A percentile compares a stretch with the other conserved stretches of the same genome.
These are phyloP conservation scores for Naganishia randhawae DNA, from an alignment of 768 basidiomycete genomes.

Conservation along the genomic window DNA sequence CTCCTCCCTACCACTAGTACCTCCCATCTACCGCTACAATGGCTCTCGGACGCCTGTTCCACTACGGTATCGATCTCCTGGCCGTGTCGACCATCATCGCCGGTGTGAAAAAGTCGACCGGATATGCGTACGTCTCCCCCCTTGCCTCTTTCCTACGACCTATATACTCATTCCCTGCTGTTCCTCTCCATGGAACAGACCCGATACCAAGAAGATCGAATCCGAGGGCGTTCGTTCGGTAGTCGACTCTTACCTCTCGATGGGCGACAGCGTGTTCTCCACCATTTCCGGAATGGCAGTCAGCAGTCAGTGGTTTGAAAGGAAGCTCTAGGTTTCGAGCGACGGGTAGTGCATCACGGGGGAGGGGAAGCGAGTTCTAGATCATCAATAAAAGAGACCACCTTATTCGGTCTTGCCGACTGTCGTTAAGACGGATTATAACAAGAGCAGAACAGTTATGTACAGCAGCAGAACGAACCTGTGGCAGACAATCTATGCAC, in stretches of 20 bases:
- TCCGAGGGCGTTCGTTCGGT: slow-evolving; percentile 73
- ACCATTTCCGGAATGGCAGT: slow-evolving; percentile 79
- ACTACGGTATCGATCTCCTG: slow-evolving; percentile 78
- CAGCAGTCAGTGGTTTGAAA: slow-evolving; percentile 52
- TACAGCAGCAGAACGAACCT: neutral
- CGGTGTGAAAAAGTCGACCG: slow-evolving; percentile 83
- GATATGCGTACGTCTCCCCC: slow-evolving; percentile 68
- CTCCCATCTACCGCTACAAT: slow-evolving; percentile 31
- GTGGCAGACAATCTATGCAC: neutral
- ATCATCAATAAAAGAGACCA: neutral
- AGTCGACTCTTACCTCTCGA: slow-evolving; percentile 74
- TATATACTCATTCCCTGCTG: neutral
- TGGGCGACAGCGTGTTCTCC: slow-evolving; percentile 87
- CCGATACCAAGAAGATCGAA: slow-evolving; percentile 65
- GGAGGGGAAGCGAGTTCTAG: neutral
- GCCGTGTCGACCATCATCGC: slow-evolving; percentile 84
- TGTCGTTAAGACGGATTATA: neutral
- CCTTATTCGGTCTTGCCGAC: neutral
- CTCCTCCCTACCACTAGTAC: neutral
- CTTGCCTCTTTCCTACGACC: neutral
- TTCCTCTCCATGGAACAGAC: slow-evolving; percentile 52
- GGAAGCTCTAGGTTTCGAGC: slow-evolving; percentile 1
- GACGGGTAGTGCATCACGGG: neutral
- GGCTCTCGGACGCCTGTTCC: slow-evolving; percentile 68
- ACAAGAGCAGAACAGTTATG: neutral